Base-by-base conservation (phyloP, 2,329 filamentous ascomycete species). In the Karstenula rhodostoma region DNA sequence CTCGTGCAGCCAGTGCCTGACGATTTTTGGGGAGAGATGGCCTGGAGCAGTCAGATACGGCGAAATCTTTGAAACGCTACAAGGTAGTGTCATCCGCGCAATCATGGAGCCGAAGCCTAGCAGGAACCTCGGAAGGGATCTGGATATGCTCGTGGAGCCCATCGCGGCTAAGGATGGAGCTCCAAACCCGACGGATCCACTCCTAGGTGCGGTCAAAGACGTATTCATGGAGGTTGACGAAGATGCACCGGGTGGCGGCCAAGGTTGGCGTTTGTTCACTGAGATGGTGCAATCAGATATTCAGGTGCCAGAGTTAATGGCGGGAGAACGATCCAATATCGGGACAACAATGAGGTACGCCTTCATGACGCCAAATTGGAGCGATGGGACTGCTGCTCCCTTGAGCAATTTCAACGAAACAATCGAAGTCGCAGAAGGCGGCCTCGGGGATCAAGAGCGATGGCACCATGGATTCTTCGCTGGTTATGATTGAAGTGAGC, bases 221-320 rank as follows among this genome's bases (percentile, higher is more conserved):
- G 70, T 68, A 1, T 73, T 73, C 33, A 73, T 72, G 68, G 70
- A 72, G 51, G 68, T 69, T 1, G 69, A 72, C 17, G 69, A 72
- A 48, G 69, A 72, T 51, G 65, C 67, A 1, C 69, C 69, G 0
- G 68, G 68, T 2, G 71, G 67, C 2, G 70, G 67, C 68, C 70
- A 71, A 44, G 68, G 70, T 8, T 73, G 68, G 70, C 57, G 69
- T 10, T 64, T 72, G 37, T 72, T 67, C 63, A 73, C 72, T 23
- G 68, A 72, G 15, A 71, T 72, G 68, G 69, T 72, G 7, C 58
- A 66, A 35, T 51, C 52, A 2, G 60, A 61, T 57, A 66, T 66
- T 22, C 63, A 63, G 49, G 53, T 59, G 48, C 61, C 60, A 13
- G 43, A 44, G 1, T 33, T 60, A 12, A 58, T 46, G 7, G 60